A percentile compares a stretch with the other conserved stretches of the same genome.
phyloP scores from a whole-genome alignment of 768 basidiomycete genomes.

The Russula sp. region DNA sequence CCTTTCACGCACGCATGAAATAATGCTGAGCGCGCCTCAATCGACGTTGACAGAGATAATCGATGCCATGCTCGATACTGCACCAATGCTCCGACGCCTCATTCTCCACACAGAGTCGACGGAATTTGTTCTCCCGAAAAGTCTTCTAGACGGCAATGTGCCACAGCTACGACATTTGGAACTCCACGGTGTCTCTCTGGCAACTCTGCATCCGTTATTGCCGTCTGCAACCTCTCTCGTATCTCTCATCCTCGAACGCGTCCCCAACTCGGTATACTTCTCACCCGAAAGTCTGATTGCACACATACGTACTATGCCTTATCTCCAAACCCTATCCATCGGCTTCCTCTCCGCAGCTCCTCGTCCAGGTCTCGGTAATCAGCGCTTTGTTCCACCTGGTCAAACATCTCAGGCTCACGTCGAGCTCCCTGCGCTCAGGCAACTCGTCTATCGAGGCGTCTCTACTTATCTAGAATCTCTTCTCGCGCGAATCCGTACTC shows the following conservation, averaged over 20 bases:
- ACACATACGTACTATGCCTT: constrained; percentile 13
- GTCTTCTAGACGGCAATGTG: constrained; percentile 11
- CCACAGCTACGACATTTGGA: constrained; percentile 16
- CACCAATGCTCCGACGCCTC: constrained; percentile 15
- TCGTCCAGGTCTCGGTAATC: constrained; percentile 12
- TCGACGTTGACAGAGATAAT: constrained; percentile 5
- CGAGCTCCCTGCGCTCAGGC: constrained; percentile 16
- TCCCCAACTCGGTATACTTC: constrained; percentile 18
- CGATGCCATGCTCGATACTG: constrained; percentile 5
- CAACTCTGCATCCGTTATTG: constrained; percentile 10
- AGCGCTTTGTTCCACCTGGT: constrained; percentile 1
- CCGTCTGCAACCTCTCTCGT: constrained; percentile 13
- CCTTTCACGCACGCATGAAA: constrained; percentile 5
- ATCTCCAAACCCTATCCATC: constrained; percentile 14
- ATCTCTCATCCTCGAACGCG: constrained; percentile 22
- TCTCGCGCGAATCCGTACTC: constrained; percentile 10
- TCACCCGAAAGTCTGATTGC: constrained; percentile 14
- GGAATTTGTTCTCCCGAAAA: constrained; percentile 17
- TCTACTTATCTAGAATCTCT: constrained; percentile 18
- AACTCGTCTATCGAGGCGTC: constrained; percentile 18
- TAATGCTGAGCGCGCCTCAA: constrained; percentile 16
- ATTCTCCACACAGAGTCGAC: constrained; percentile 17
- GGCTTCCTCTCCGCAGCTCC: constrained; percentile 19
- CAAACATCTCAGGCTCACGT: background rate
- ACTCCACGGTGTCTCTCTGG: constrained; percentile 16